Evolutionary conservation across 169 alveolate genomes (phyloP).

Genomic region (Plasmodium coatneyi): DNA sequence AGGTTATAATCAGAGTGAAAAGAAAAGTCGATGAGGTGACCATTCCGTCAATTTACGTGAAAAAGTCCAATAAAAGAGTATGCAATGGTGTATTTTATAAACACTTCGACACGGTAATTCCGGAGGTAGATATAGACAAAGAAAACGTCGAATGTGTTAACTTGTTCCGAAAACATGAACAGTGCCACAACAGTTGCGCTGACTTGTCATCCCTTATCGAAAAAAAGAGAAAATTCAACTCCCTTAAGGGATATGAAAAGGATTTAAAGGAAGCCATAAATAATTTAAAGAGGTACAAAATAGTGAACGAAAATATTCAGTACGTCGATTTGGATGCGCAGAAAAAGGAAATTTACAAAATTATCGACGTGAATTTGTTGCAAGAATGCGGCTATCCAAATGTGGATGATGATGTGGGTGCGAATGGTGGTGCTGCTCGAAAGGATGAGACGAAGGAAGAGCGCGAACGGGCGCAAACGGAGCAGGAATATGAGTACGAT

Average conservation of each 20-base stretch:
- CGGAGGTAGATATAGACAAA: conserved; percentile 37
- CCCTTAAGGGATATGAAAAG: conserved; percentile 49
- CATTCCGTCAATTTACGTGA: conserved; percentile 63
- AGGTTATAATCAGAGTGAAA: conserved; percentile 67
- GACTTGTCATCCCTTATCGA: neutral
- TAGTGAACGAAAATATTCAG: conserved; percentile 60
- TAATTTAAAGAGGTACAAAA: conserved; percentile 65
- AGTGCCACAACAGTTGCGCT: neutral
- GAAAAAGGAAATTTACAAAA: conserved; percentile 49
- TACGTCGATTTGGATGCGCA: conserved; percentile 36
- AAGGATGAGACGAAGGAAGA: neutral
- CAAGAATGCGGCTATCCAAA: conserved; percentile 1
- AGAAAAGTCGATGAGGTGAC: conserved; percentile 68
- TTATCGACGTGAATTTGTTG: conserved; percentile 60
- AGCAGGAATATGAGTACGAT: conserved; percentile 42
- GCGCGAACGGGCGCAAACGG: neutral
- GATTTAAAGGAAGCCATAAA: conserved; percentile 58
- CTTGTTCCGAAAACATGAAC: conserved; percentile 53
- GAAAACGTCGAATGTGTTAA: conserved; percentile 55
- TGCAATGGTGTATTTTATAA: conserved; percentile 63
- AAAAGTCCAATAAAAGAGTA: conserved; percentile 62
- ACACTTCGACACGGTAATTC: conserved; percentile 44
- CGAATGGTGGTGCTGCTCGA: neutral
- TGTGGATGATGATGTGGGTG: neutral
- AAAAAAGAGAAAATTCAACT: conserved; percentile 50